Percentiles rank a stretch among this genome's conserved stretches.
phyloP scores from a whole-genome alignment of 2,329 filamentous ascomycete species.

The Cladosporium sp. region DNA sequence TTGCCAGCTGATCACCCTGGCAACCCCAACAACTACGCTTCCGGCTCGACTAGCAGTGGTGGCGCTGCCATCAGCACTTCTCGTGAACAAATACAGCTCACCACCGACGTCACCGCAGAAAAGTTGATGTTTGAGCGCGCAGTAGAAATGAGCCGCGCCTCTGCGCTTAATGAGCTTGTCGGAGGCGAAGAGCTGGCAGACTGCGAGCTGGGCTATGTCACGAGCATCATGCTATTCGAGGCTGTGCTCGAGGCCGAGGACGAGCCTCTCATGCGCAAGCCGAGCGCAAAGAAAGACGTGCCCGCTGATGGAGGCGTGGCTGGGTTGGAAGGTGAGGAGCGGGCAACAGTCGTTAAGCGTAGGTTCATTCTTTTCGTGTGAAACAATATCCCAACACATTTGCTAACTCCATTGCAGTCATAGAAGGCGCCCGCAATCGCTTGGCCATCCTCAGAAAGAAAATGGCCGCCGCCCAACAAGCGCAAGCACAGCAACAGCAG shows the following conservation, averaged over 20 bases:
- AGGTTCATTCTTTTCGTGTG: neutral
- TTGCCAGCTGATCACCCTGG: conserved; percentile 80
- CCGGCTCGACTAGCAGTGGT: conserved; percentile 43
- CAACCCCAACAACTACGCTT: conserved; percentile 73
- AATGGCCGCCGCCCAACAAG: conserved; percentile 24
- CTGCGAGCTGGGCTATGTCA: conserved; percentile 89
- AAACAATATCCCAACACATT: neutral
- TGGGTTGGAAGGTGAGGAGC: conserved; percentile 64
- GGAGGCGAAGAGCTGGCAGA: conserved; percentile 74
- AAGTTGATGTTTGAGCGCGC: conserved; percentile 98
- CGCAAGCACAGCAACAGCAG: neutral
- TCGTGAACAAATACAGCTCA: conserved; percentile 76
- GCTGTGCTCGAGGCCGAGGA: conserved; percentile 86
- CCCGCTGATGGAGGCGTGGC: conserved; percentile 44
- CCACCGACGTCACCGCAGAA: conserved; percentile 86
- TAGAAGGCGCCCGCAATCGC: conserved; percentile 42
- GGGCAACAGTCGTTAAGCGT: conserved; percentile 70
- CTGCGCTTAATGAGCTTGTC: conserved; percentile 92
- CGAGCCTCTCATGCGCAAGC: conserved; percentile 42
- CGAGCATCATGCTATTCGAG: conserved; percentile 90
- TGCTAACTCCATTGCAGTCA: conserved; percentile 36
- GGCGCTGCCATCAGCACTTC: conserved; percentile 57
- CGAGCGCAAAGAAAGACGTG: conserved; percentile 43
- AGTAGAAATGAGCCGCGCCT: conserved; percentile 90
- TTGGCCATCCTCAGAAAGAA: conserved; percentile 43